Percentiles rank a stretch among this genome's conserved stretches.
Conservation (phyloP, 2,329 filamentous ascomycete species). For the Herpomyces periplanetae region DNA sequence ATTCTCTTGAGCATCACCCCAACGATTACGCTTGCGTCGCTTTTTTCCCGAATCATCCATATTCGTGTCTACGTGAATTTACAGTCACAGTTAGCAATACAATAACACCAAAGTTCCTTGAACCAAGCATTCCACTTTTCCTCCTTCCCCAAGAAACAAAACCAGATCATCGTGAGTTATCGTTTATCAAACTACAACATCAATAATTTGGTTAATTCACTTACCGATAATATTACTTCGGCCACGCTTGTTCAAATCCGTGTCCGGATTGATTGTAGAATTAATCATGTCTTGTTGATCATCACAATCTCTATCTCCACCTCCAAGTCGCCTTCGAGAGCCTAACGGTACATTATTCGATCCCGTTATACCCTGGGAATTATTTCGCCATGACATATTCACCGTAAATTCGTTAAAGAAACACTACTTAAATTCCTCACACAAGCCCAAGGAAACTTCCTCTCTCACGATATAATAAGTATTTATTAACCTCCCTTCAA, state of each 20-base stretch:
- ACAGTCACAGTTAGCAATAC: conserved; percentile 4
- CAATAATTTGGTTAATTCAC: conserved; percentile 6
- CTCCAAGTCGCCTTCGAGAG: conserved; percentile 37
- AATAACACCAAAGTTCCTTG: conserved; percentile 7
- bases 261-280: conserved; percentile 11
- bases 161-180: too few relatives aligned
- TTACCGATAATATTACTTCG: conserved; percentile 52
- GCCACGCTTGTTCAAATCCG: conserved; percentile 29
- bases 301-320: conserved; percentile 12
- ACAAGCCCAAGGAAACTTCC: too few relatives aligned
- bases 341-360: conserved; percentile 94
- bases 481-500: too few relatives aligned
- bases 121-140: conserved; percentile 3
- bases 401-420: too few relatives aligned
- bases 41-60: conserved; percentile 36
- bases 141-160: conserved; percentile 1
- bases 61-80: conserved; percentile 8
- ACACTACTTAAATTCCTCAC: too few relatives aligned
- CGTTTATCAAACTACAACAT: too few relatives aligned
- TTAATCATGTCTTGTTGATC: conserved; percentile 7
- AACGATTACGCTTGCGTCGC: conserved; percentile 93
- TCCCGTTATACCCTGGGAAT: conserved; percentile 56
- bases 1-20: conserved; percentile 89
- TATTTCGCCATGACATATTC: conserved; percentile 22
- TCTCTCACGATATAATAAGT: too few relatives aligned